Evolutionary conservation across 805 yeast genomes (phyloP), one percentile per base, ranked within the genome.

Genomic region (Hanseniaspora guilliermondii): DNA sequence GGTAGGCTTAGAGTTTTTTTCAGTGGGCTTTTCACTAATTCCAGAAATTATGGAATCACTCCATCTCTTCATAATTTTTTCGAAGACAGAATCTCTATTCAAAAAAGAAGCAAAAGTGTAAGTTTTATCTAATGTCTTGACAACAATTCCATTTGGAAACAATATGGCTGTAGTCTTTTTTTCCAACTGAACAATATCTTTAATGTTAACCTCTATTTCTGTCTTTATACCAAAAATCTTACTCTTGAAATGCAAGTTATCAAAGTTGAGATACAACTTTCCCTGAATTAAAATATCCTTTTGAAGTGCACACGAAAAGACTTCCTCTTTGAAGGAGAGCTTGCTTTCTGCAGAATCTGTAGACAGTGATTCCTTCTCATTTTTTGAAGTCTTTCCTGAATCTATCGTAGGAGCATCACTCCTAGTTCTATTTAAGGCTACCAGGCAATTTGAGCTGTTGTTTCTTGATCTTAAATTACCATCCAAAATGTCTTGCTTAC

Each of bases 261-360:
- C 69, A 55, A 78, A 78, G 41, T 80, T 73, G 6, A 83, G 65
- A 64, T 78, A 83, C 62, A 83, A 61, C 57, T 77, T 73, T 17
- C 89, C 89, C 58, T 83, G 89, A 17, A 81, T 72, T 33, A 83
- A 66, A 39, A 83, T 79, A 59, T 83, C 88, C 53, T 76, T 73
- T 19, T 81, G 79, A 32, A 76, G 69, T 0, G 88, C 88, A 68
- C 88, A 82, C 19, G 79, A 41, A 25, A 49, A 49, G 2, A 40
- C 41, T 35, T 49, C 53, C 6, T 49, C 53, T 16, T 35, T 27
- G 5, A 33, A 14, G 19, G 25, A 33, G 2, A n/a, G 12, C 17
- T 12, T 24, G 6, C 19, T 27, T 22, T 39, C 42, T 11, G 16
- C 14, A 22, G 42, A 22, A 14, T 8, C 21, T 2, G 16, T n/a